phyloP scores from a whole-genome alignment of 306 rosid species.

The Cercis canadensis region DNA sequence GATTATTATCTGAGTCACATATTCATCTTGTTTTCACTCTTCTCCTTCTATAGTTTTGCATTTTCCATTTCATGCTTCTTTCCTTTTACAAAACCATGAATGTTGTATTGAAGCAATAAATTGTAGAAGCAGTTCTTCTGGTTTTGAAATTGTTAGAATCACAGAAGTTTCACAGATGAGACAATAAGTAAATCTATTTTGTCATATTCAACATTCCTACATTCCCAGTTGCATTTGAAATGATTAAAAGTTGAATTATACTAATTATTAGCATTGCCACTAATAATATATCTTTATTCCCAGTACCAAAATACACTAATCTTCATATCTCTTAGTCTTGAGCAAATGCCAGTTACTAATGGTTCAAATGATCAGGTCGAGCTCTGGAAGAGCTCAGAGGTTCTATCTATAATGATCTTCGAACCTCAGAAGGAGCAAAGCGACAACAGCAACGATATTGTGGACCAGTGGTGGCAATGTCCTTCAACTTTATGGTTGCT shows the following conservation, averaged over 20 bases:
- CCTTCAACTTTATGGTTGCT: slow-evolving; percentile 79
- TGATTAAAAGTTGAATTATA: no score
- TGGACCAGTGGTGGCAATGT: slow-evolving; percentile 77
- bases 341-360: no score
- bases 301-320: no score
- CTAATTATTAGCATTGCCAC: no score
- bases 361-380: slow-evolving; percentile 58
- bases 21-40: neutral
- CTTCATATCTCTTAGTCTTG: no score
- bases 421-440: slow-evolving; percentile 91
- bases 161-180: no score
- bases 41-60: neutral
- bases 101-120: neutral
- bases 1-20: no score
- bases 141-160: no score
- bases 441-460: slow-evolving; percentile 92
- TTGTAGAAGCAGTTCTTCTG: no score
- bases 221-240: slow-evolving; percentile 4
- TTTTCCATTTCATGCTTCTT: neutral
- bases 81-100: neutral
- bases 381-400: slow-evolving; percentile 86
- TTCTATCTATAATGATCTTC: slow-evolving; percentile 79
- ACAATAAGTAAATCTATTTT: no score
- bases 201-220: neutral
- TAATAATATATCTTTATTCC: no score